Base-by-base conservation (phyloP, 202 grass and related monocot genomes). In the Panicum hallii region DNA sequence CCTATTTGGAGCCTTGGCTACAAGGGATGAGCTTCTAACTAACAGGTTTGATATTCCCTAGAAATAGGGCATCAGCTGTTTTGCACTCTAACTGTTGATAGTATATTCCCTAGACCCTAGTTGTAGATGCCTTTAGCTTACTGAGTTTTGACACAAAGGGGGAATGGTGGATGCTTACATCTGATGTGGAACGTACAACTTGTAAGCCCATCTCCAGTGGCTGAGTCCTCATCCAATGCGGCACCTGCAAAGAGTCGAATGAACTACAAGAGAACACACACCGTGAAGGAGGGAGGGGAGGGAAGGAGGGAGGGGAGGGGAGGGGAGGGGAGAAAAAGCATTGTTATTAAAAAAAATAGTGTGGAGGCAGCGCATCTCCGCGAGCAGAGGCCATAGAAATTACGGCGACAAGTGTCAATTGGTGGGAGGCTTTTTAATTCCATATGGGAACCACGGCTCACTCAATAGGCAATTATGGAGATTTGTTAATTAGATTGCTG, bases 11-110 rank as follows among this genome's bases (percentile, higher is more conserved):
- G 87, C 95, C 40, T 81, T 95, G 38, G 91, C 93, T 82, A 98
- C 91, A 74, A 95, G 95, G 89, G 93, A 98, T 82, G 89, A 93
- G 82, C 89, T 98, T 81, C 78, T 98, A 61, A 92, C 93, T 42
- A 73, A 98, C 81, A 93, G 95, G 95, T 98, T 71, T 54, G 61
- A 60, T 5, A 70, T 86, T 90, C 19, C 10, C 86, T 77, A 11
- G 11, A 48, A 81, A 20, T 70, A 76, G 19, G 41, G 22, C 48
- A 67, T 72, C 52, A 74, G 16, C 41, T 32, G 4, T 86, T 44
- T 66, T 75, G 38, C 43, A 50, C 34, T 82, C 4, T 62, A 54
- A 67, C 4, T 70, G 2, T 71, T 50, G 11, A 54, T 70, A 67
- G 1, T 53, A 32, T 76, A 53, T 53, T 80, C 26, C 40, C 6